Percentiles rank a stretch among this genome's conserved stretches.
Evolutionary conservation across 441 rosid species (phyloP).

Genomic region (Erodium chrysanthum): DNA sequence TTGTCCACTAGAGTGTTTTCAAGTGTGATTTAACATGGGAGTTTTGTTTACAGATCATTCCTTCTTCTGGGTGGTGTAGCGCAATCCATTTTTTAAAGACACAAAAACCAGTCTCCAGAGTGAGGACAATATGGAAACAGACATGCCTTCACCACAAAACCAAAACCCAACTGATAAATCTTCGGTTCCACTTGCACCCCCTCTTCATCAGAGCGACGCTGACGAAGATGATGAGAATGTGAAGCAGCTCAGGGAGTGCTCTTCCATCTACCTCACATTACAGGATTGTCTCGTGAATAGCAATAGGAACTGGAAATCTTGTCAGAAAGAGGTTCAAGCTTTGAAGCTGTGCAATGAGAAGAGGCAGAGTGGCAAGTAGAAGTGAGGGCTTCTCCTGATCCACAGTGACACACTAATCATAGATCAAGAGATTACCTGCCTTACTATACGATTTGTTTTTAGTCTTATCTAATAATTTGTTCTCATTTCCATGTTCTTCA

Average conservation of each 20-base stretch:
- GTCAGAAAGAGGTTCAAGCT: slow-evolving; percentile 86
- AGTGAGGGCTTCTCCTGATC: slow-evolving; percentile 17
- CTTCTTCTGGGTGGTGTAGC: too few species aligned
- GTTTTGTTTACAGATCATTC: not conserved
- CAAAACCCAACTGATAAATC: not conserved
- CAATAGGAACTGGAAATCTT: slow-evolving; percentile 74
- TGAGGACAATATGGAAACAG: slow-evolving; percentile 4
- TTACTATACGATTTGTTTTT: not conserved
- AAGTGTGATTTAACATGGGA: too few species aligned
- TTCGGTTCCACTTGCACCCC: not conserved
- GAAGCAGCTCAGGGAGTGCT: slow-evolving; percentile 74
- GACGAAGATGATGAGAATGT: slow-evolving; percentile 75
- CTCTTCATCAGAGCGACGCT: slow-evolving; percentile 50
- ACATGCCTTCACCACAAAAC: slow-evolving; percentile 12
- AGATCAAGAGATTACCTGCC: not conserved
- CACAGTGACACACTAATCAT: not conserved
- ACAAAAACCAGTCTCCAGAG: not conserved
- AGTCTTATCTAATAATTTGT: too few species aligned
- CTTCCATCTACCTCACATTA: slow-evolving; percentile 53
- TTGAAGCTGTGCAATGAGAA: slow-evolving; percentile 67
- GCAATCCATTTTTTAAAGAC: too few species aligned
- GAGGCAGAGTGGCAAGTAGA: slow-evolving; percentile 33
- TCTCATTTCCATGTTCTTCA: not conserved
- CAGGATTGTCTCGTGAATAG: slow-evolving; percentile 74
- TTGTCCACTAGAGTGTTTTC: too few species aligned